phyloP scores from a whole-genome alignment of 75 land plant species.

The Chamaecyparis obtusa region DNA sequence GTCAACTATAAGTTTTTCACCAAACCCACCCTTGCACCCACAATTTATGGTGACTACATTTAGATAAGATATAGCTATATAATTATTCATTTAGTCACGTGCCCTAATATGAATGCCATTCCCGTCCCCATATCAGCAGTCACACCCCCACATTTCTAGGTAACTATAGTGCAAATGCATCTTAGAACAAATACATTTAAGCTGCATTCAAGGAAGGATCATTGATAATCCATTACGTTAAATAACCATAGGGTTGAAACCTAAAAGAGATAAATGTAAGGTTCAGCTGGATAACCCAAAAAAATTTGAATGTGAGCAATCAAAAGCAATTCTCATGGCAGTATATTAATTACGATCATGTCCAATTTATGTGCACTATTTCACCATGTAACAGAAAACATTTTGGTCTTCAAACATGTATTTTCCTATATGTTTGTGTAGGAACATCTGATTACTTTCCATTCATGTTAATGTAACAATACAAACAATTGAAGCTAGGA shows the following conservation, averaged over 20 bases:
- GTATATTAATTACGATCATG: not conserved
- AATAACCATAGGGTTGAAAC: not conserved
- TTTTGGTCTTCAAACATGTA: not conserved
- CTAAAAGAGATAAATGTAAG: not conserved
- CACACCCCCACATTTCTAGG: too few relatives aligned
- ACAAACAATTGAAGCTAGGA: not conserved
- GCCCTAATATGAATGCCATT: too few relatives aligned
- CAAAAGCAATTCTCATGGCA: not conserved
- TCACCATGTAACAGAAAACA: not conserved
- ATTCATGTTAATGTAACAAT: not conserved
- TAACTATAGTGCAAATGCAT: not conserved
- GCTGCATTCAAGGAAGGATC: not conserved
- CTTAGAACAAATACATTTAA: not conserved
- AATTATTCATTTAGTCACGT: too few relatives aligned
- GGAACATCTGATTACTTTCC: not conserved
- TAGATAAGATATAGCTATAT: too few relatives aligned
- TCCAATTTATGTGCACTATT: not conserved
- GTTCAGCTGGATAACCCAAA: not conserved
- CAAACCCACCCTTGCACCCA: too few relatives aligned
- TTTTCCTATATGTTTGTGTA: not conserved
- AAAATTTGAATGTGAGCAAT: not conserved
- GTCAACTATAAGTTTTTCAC: too few relatives aligned
- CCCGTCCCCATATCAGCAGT: too few relatives aligned
- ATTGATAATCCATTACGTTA: not conserved
- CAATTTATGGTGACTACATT: too few relatives aligned